Evolutionary conservation across 352 stramenopile species (phyloP), one percentile per base, ranked within the genome.

Genomic region (Globisporangium orthogonon): DNA sequence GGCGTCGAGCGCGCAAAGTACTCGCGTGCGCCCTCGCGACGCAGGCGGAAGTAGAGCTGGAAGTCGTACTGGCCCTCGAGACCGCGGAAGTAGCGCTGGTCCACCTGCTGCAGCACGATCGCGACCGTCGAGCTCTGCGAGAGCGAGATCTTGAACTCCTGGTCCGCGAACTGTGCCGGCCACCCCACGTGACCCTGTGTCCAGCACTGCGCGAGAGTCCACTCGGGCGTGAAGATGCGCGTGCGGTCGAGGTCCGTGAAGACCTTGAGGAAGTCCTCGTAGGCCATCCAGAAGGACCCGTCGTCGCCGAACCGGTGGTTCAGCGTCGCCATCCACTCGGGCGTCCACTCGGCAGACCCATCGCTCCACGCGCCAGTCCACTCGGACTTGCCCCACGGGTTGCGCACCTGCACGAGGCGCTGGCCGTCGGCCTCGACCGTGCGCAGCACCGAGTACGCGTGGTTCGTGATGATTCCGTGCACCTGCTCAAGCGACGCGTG

Each of bases 201-300:
- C 70, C 70, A 78, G 43, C 46, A 58, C 48, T 78, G 70, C 50
- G 65, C 61, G 15, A 78, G 53, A 1, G 53, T 73, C 70, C 70
- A 78, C 43, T 71, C 63, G n/a, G 54, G 50, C 23, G 65, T 62
- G 52, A 71, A 78, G 41, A 78, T 59, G 29, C 70, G 65, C 54
- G 70, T 78, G 61, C 67, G 67, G 46, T 78, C 67, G 18, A 60
- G 33, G 54, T 60, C 54, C 33, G 54, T 75, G 47, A 78, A 78
- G 30, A 60, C 66, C 14, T 65, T 59, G 41, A 78, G 52, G 35
- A 75, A 75, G 50, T 78, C 66, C 10, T 73, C 61, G 61, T 73
- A 87, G 29, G 46, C 60, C 69, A 89, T 89, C 72, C 76, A 89
- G 59, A 87, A 89, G 17, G 73, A 64, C 10, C 78, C 76, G 48